These are phyloP conservation scores for Chamaecrista fasciculata DNA, from an alignment of 306 rosid species.

Conservation along the genomic window DNA sequence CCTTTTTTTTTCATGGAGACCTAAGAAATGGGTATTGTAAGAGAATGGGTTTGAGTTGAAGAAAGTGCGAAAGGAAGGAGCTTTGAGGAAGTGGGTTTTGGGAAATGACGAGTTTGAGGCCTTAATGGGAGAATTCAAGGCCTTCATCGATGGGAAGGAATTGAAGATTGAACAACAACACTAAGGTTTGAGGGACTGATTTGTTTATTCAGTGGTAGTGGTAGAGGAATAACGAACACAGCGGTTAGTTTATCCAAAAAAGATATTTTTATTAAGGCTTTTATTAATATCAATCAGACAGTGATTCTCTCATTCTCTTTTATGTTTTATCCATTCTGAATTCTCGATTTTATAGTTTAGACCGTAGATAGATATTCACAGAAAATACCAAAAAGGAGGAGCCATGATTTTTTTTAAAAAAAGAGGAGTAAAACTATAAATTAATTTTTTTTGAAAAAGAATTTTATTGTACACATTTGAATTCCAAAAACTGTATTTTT, in stretches of 20 bases:
- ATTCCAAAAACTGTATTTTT: no score
- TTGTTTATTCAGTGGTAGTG: constrained; percentile 6
- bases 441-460: no score
- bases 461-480: no score
- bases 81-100: constrained; percentile 40
- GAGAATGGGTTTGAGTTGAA: constrained; percentile 36
- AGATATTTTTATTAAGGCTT: constrained; percentile 31
- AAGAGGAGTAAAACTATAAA: no score
- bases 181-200: not conserved
- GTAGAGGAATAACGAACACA: constrained; percentile 52
- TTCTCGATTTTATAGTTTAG: not conserved
- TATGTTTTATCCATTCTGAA: not conserved
- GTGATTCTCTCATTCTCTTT: not conserved
- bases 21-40: constrained; percentile 15
- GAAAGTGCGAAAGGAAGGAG: constrained; percentile 34
- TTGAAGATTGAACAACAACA: not conserved
- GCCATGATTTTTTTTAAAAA: no score
- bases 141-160: constrained; percentile 48
- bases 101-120: constrained; percentile 44
- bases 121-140: constrained; percentile 29
- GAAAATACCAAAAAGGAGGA: not conserved
- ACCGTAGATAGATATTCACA: no score
- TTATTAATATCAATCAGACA: no score
- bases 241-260: constrained; percentile 53
- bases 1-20: constrained; percentile 23